phyloP scores from a whole-genome alignment of 164 flowering plant genomes.

The Sextonia rubra region DNA sequence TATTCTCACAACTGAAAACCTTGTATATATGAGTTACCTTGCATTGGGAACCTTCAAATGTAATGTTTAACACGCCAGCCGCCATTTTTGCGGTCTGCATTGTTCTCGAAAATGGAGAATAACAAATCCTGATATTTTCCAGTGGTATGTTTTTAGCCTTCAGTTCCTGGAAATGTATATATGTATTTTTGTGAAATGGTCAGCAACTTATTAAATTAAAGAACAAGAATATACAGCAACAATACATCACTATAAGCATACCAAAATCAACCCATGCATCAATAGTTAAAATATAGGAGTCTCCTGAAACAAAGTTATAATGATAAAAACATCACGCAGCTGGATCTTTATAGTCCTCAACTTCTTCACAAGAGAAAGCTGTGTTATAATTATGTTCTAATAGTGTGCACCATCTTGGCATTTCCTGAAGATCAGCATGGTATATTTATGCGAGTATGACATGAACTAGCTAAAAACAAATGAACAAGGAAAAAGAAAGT shows the following conservation, averaged over 20 bases:
- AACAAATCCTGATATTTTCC: conserved; percentile 78
- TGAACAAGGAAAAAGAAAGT: background rate
- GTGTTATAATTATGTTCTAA: background rate
- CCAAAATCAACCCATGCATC: background rate
- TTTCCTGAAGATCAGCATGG: background rate
- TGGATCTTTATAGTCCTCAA: background rate
- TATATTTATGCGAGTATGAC: background rate
- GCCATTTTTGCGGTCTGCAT: conserved; percentile 72
- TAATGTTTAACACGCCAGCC: conserved; percentile 63
- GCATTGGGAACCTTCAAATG: conserved; percentile 75
- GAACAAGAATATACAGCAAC: background rate
- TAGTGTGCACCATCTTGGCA: background rate
- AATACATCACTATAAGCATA: background rate
- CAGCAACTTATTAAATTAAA: too few species aligned
- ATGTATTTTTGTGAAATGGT: background rate
- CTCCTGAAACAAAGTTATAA: background rate
- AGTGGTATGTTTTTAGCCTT: conserved; percentile 46
- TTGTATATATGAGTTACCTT: conserved; percentile 40
- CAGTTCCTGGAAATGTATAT: conserved; percentile 49
- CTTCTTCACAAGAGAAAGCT: background rate
- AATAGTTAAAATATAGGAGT: background rate
- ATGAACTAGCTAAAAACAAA: background rate
- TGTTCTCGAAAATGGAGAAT: conserved; percentile 94
- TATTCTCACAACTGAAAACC: background rate
- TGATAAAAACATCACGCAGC: background rate